phyloP scores from a whole-genome alignment of 2,329 filamentous ascomycete species.

The Apiospora malaysiana region DNA sequence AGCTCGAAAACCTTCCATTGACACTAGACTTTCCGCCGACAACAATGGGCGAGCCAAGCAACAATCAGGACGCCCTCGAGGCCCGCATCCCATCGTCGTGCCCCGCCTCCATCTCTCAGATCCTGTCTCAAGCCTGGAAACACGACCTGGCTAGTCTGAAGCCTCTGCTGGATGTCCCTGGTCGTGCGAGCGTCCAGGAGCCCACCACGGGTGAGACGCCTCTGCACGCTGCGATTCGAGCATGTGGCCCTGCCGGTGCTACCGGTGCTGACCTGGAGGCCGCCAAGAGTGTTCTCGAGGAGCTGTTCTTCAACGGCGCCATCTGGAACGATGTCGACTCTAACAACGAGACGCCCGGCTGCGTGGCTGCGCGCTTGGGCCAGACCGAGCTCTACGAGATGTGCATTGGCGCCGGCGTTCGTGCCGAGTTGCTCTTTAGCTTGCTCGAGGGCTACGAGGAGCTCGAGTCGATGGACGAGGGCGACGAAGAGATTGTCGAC shows the following conservation, averaged over 20 bases:
- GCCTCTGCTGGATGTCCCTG: constrained; percentile 69
- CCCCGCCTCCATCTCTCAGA: constrained; percentile 55
- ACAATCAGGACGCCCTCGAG: constrained; percentile 54
- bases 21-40: not conserved
- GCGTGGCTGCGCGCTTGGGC: constrained; percentile 75
- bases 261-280: constrained; percentile 58
- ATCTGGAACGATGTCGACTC: constrained; percentile 97
- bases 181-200: constrained; percentile 78
- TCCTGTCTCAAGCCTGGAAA: constrained; percentile 61
- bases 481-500: constrained; percentile 43
- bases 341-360: constrained; percentile 89
- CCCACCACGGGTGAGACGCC: constrained; percentile 85
- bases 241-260: constrained; percentile 57
- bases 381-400: constrained; percentile 76
- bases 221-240: constrained; percentile 87
- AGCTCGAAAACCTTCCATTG: not conserved
- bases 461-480: constrained; percentile 64
- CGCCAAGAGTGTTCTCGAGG: constrained; percentile 69
- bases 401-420: constrained; percentile 87
- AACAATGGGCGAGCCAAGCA: constrained; percentile 9
- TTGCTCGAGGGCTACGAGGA: constrained; percentile 82
- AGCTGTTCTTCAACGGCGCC: constrained; percentile 84
- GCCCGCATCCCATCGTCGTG: constrained; percentile 60
- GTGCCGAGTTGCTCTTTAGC: constrained; percentile 86
- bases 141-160: constrained; percentile 71